A percentile compares a stretch with the other conserved stretches of the same genome.
Evolutionary conservation across 441 rosid genomes (phyloP).

Genomic region (Daphne laureola): DNA sequence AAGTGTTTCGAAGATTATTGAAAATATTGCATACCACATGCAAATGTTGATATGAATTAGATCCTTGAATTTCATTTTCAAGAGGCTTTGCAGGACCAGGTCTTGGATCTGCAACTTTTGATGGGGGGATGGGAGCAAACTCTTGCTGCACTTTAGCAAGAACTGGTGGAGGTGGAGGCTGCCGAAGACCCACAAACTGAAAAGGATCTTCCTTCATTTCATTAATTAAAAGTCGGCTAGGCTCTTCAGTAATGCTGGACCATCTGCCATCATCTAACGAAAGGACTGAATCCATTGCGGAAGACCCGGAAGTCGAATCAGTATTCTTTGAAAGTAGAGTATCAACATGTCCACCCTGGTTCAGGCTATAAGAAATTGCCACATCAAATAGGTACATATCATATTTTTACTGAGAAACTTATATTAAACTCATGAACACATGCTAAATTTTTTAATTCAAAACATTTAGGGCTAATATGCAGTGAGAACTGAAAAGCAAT

Average conservation of each 20-base stretch:
- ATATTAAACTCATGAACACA: neutral
- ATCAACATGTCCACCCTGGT: conserved; percentile 35
- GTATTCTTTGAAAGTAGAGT: conserved; percentile 32
- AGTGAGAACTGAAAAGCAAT: neutral
- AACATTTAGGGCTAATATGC: conserved; percentile 2
- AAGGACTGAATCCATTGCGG: conserved; percentile 72
- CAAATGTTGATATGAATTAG: conserved; percentile 63
- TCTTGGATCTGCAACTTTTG: conserved; percentile 97
- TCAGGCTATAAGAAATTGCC: conserved; percentile 32
- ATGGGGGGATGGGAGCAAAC: conserved; percentile 58
- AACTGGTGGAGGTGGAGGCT: conserved; percentile 93
- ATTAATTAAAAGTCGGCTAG: conserved; percentile 30
- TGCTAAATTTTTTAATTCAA: conserved; percentile 4
- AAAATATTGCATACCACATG: conserved; percentile 59
- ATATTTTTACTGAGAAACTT: conserved; percentile 13
- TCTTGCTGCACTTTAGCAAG: conserved; percentile 74
- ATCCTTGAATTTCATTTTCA: conserved; percentile 38
- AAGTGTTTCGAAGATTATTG: too few species aligned
- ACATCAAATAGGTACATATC: conserved; percentile 21
- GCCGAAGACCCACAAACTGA: conserved; percentile 62
- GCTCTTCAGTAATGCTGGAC: conserved; percentile 45
- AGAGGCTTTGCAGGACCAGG: conserved; percentile 85
- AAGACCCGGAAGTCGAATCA: conserved; percentile 31
- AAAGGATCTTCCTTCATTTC: conserved; percentile 75
- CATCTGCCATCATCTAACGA: conserved; percentile 94